These are phyloP conservation scores for Neolecta irregularis DNA, from an alignment of 1,139 yeast genomes.

Conservation along the genomic window DNA sequence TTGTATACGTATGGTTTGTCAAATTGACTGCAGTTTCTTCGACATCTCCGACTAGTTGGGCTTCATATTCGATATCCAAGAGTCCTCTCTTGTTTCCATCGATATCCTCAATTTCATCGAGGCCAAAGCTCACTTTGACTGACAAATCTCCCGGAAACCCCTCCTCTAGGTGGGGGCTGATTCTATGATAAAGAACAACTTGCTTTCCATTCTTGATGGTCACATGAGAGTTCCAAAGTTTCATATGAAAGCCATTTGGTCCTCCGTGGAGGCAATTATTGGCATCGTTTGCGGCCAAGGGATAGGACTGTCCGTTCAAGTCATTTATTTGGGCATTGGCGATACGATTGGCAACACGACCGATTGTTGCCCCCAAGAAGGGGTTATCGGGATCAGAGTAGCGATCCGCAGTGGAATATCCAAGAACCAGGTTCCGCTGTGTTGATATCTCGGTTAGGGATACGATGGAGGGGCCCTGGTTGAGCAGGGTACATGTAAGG, in stretches of 20 bases:
- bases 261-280: constrained; percentile 41
- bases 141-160: constrained; percentile 16
- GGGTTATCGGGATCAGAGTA: constrained; percentile 6
- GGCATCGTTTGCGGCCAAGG: constrained; percentile 32
- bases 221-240: constrained; percentile 19
- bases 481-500: constrained; percentile 33
- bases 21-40: constrained; percentile 38
- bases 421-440: constrained; percentile 3
- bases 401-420: neutral
- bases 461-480: constrained; percentile 40
- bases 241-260: constrained; percentile 36
- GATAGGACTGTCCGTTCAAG: constrained; percentile 30
- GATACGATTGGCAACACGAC: constrained; percentile 50
- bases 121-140: constrained; percentile 13
- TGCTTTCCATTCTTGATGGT: neutral
- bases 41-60: constrained; percentile 11
- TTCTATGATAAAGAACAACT: constrained; percentile 7
- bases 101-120: too few relatives aligned
- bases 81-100: constrained; percentile 11
- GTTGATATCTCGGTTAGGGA: constrained; percentile 26
- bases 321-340: constrained; percentile 32
- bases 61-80: constrained; percentile 14
- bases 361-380: constrained; percentile 23
- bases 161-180: constrained; percentile 12
- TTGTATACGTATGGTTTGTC: constrained; percentile 52